Base-by-base conservation (phyloP, 1,284 basidiomycete genomes). In the Boletus semigastroideus region DNA sequence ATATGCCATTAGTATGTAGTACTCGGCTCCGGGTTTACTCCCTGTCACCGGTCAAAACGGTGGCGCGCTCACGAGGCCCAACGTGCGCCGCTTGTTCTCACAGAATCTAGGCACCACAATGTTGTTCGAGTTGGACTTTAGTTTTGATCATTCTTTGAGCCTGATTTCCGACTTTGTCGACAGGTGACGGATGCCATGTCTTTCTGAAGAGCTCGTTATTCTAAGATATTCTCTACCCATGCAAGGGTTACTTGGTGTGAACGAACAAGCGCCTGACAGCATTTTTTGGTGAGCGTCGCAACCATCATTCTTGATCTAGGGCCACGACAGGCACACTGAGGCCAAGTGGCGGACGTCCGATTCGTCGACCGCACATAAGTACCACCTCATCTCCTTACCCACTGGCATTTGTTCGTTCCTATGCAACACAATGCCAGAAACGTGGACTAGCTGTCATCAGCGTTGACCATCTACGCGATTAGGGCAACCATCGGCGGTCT, bases 401-500 rank as follows among this genome's bases (percentile, higher is more conserved):
- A 33, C 7, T 16, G 16, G 14, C 31, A 14, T 14, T 33, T 33
- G 13, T 33, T 33, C 31, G 31, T 33, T 33, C 5, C 14, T 16
- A 33, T 33, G 31, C 31, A 33, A 16, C 31, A 5, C 31, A 6
- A 33, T 13, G 2, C 13, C 31, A 16, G 31, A 33, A n/a, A 3
- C 25, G 22, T 25, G 25, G n/a, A n/a, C n/a, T n/a, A n/a, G n/a
- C n/a, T n/a, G n/a, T n/a, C n/a, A n/a, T n/a, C n/a, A n/a, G n/a
- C n/a, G n/a, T n/a, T n/a, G n/a, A n/a, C 11, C 2, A 27, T 54
- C 36, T n/a, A 19, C 14, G 17, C 17, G n/a, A 48, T 42, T 17
- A 78, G 78, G 73, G 74, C 72, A 9, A 75, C 72, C 4, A 74
- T 80, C 36, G 78, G 78, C 50, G 66, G 66, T 13, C 69, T 72